Percentiles rank a stretch among this genome's conserved stretches.
phyloP scores from a whole-genome alignment of 2,329 filamentous ascomycete genomes.

The Colletotrichum godetiae region DNA sequence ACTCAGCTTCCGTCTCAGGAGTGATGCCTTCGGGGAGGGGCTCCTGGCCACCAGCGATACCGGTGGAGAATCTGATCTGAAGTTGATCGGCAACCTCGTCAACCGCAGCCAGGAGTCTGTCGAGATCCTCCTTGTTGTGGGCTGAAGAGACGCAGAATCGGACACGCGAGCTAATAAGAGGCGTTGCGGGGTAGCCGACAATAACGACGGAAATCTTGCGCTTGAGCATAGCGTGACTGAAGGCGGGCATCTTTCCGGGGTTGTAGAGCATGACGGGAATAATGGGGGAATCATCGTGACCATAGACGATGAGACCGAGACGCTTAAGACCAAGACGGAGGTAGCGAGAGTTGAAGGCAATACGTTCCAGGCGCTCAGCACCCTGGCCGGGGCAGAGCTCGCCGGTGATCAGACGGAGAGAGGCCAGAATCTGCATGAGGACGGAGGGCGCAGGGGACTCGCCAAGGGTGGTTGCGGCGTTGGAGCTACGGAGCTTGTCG shows the following conservation, averaged over 20 bases:
- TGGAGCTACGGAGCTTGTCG: constrained; percentile 87
- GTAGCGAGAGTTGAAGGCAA: constrained; percentile 98
- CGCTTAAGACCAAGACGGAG: constrained; percentile 97
- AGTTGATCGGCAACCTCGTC: constrained; percentile 93
- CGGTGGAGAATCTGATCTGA: constrained; percentile 97
- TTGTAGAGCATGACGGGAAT: constrained; percentile 96
- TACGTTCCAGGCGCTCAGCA: constrained; percentile 92
- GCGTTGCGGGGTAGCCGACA: constrained; percentile 96
- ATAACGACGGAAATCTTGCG: constrained; percentile 98
- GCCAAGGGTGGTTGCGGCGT: constrained; percentile 87
- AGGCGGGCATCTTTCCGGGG: constrained; percentile 98
- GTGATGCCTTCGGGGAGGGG: constrained; percentile 78
- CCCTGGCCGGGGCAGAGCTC: constrained; percentile 91
- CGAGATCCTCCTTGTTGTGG: constrained; percentile 98
- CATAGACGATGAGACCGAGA: constrained; percentile 95
- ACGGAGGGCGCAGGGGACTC: constrained; percentile 91
- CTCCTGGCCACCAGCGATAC: constrained; percentile 87
- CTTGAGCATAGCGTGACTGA: constrained; percentile 98
- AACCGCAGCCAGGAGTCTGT: constrained; percentile 87
- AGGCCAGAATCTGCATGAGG: constrained; percentile 88
- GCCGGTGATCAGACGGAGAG: constrained; percentile 88
- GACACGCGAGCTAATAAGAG: constrained; percentile 91
- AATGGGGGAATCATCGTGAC: constrained; percentile 97
- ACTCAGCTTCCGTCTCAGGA: constrained; percentile 78
- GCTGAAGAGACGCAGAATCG: constrained; percentile 96